Evolutionary conservation across 1,284 basidiomycete genomes (phyloP), one percentile per base, ranked within the genome.

Genomic region (Moesziomyces globuligerus): DNA sequence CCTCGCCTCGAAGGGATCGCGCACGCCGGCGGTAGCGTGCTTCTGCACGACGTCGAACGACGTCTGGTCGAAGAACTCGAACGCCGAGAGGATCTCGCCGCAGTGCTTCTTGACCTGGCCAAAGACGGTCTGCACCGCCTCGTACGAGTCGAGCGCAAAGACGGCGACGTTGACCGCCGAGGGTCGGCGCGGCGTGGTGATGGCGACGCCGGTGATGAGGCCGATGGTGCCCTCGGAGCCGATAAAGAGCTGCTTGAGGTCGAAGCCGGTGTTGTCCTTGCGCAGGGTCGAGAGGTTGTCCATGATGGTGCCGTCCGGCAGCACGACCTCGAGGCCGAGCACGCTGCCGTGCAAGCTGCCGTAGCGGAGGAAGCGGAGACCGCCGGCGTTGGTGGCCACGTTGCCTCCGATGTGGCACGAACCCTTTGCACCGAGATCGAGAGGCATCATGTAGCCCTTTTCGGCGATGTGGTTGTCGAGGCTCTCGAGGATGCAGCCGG

Each of bases 211-310:
- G 5, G 96, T 99, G 62, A 99, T 90, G 60, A 99, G 86, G 44
- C 96, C 95, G 28, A 98, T 89, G 0, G 94, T 95, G 50, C 96
- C 96, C 83, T 99, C 96, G 10, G 92, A 90, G 20, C 96, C 96
- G 75, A 99, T 97, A 84, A 98, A 99, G 7, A 99, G 88, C 83
- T 98, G 96, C 84, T 99, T 98, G 47, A 98, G 86, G 83, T 99
- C 96, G 81, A 97, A 95, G n/a, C 95, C 94, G 3, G 96, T 99
- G 83, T 99, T 99, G 84, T 99, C 96, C 85, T 99, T 99, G 45
- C 96, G 88, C 58, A 98, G 84, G 1, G 83, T 83, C 5, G 77
- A 78, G 3, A 82, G 74, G 20, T 69, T 71, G 39, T 81, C 74
- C 44, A 82, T 66, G 60, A 99, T 87, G n/a, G 91, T 92, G n/a